Percentiles rank a stretch among this genome's conserved stretches.
Evolutionary conservation across 176 grass and related monocot species (phyloP).

Genomic region (Aegilops umbellulata): DNA sequence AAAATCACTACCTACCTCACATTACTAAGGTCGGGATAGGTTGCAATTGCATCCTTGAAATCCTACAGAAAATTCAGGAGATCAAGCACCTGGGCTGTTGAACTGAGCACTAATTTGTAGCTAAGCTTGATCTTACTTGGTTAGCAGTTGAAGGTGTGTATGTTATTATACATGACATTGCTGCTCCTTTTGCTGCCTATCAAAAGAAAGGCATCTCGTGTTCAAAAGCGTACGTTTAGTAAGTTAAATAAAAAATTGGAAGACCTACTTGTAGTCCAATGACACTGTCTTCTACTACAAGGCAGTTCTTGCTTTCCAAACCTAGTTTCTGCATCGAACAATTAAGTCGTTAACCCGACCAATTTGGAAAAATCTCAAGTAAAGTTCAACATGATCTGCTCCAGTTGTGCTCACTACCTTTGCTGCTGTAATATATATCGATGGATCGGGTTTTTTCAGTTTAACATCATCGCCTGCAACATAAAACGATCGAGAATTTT

Average conservation of each 20-base stretch:
- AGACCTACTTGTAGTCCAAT: constrained; percentile 82
- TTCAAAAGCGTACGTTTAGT: not conserved
- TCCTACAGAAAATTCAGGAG: constrained; percentile 51
- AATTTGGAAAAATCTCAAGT: not conserved
- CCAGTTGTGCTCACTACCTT: constrained; percentile 46
- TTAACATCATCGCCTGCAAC: constrained; percentile 91
- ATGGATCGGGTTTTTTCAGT: constrained; percentile 92
- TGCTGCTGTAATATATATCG: constrained; percentile 83
- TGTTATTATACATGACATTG: constrained; percentile 94
- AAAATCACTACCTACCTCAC: constrained; percentile 39
- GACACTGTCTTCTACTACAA: constrained; percentile 97
- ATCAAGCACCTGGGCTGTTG: constrained; percentile 19
- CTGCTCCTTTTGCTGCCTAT: constrained; percentile 88
- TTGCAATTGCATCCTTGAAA: constrained; percentile 87
- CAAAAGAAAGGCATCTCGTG: constrained; percentile 14
- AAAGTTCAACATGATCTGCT: not conserved
- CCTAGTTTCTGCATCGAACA: constrained; percentile 71
- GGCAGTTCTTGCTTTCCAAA: constrained; percentile 70
- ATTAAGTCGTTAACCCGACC: not conserved
- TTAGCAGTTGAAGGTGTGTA: constrained; percentile 88
- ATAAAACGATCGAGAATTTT: constrained; percentile 9
- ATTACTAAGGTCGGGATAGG: constrained; percentile 81
- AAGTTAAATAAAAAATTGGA: constrained; percentile 18
- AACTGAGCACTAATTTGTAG: constrained; percentile 10
- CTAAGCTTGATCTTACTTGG: constrained; percentile 57